Evolutionary conservation across 306 rosid species (phyloP), one percentile per base, ranked within the genome.

Genomic region (Cyclanthera cordifolia): DNA sequence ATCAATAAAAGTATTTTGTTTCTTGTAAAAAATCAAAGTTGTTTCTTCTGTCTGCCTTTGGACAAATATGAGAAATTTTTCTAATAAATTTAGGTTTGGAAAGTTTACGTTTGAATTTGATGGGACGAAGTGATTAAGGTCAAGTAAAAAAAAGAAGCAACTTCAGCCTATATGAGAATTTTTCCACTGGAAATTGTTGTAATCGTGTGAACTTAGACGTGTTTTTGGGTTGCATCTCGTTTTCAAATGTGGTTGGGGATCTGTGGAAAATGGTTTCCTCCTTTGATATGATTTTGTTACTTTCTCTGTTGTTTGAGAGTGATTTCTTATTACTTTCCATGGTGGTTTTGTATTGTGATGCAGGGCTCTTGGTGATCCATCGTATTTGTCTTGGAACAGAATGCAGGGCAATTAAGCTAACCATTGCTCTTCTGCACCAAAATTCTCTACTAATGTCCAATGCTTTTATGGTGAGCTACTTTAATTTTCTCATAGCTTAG

Each of bases 321-420:
- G 20, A 55, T 13, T 55, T 25, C 39, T 25, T 55, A 25, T 23
- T 49, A 49, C 41, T 7, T 41, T 7, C 41, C 45, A 56, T 56
- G 2, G 41, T 6, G 20, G 19, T 57, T 57, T 30, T 57, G 24
- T 30, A 57, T 27, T 6, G 12, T 66, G 17, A 37, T 79, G 91
- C 95, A 91, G 97, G 84, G 88, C 96, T 48, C 91, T 88, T 69
- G 96, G 91, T 39, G 97, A 91, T 79, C 90, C 95, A 56, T 79
- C 95, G 28, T 91, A 82, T 83, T 80, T 88, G 82, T 86, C 96
- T 54, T 91, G 97, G 97, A 88, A 91, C 84, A 86, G 50, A 78
- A 63, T 73, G 79, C 78, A 21, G 78, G 76, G 74, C 51, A 43
- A 24, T n/a, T 32, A 14, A 76, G 52, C 32, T 82, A 61, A 72